Evolutionary conservation across 371 early-diverging fungal species (phyloP), one percentile per base, ranked within the genome.

Genomic region (Smittium culicis): DNA sequence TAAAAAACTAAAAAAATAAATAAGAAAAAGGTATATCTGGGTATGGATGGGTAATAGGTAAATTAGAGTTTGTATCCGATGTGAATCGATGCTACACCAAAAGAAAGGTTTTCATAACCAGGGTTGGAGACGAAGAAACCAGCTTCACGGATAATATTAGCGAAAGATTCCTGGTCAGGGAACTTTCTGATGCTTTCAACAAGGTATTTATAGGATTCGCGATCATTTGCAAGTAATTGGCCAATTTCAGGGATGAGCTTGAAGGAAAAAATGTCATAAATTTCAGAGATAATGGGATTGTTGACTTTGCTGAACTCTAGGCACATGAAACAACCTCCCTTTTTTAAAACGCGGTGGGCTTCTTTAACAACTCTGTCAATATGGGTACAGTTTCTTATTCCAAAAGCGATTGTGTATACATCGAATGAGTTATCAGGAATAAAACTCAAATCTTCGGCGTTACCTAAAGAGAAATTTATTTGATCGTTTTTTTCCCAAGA

Each of bases 171-270:
- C 80, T 97, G 96, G n/a, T 84, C 73, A 31, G 94, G 94, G 83
- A 97, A 97, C 76, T 86, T 86, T 70, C 95, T 87, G 70, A 97
- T 97, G 68, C 89, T 89, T 73, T 97, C 98, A n/a, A 97, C 97
- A n/a, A 97, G 82, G 72, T 97, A 97, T 76, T 94, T 90, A 74
- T 97, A 97, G 31, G 94, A 93, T 34, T 86, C 88, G 30, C 89
- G 86, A 74, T 97, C 97, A 56, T 86, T 82, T 24, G 97, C 95
- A 64, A 97, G 85, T 31, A 89, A 70, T 71, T 88, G 86, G 31
- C 98, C 98, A 59, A 97, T 74, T 8, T 79, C 78, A 1, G 98
- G 98, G 68, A 98, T 96, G 28, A 95, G 84, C 65, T 96, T 82
- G 74, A 96, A 96, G 11, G 94, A 94, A 71, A 93, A 95, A 25